Evolutionary conservation across 2,329 filamentous ascomycete genomes (phyloP), one percentile per base, ranked within the genome.

Genomic region (Colletotrichum abscissum): DNA sequence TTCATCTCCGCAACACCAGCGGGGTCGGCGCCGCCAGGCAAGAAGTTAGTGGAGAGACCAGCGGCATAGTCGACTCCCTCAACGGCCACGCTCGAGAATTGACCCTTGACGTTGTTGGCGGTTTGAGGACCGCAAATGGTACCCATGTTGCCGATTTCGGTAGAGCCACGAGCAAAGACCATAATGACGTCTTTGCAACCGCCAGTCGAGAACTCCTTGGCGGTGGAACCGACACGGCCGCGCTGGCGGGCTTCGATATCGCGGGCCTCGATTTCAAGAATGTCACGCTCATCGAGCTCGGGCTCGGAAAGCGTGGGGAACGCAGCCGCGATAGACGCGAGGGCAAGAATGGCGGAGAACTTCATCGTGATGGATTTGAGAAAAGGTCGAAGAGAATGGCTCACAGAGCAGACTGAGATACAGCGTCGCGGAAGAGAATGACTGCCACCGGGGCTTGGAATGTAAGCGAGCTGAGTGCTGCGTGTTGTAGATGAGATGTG

Each of bases 1-100:
- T 78, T 77, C 69, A 81, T 81, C 66, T 81, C 78, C 16, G 26
- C 55, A 28, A 84, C 82, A 49, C 81, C 80, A 2, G 74, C 75
- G 16, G 73, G 69, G 19, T 79, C 79, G 3, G 80, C 80, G 5
- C 84, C 83, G 1, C 77, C 76, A 14, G 76, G 75, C 2, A 78
- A 76, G 26, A 79, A 74, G 75, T 84, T 85, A 52, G 78, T 80
- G 14, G 70, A 68, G 1, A 84, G 72, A 16, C 75, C 77, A 4
- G 83, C 83, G 0, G 71, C 73, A 73, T 85, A 86, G 58, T 83
- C 80, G 42, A 86, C 75, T 11, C 76, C 76, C 69, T 77, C 68
- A 65, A 76, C 76, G 4, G 76, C 75, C n/a, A 77, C 74, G 42
- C 74, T 75, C 16, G 65, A 56, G 62, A 78, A 78, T 46, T 75